Base-by-base conservation (phyloP, 2,329 filamentous ascomycete species). In the Penicillium janthinellum region DNA sequence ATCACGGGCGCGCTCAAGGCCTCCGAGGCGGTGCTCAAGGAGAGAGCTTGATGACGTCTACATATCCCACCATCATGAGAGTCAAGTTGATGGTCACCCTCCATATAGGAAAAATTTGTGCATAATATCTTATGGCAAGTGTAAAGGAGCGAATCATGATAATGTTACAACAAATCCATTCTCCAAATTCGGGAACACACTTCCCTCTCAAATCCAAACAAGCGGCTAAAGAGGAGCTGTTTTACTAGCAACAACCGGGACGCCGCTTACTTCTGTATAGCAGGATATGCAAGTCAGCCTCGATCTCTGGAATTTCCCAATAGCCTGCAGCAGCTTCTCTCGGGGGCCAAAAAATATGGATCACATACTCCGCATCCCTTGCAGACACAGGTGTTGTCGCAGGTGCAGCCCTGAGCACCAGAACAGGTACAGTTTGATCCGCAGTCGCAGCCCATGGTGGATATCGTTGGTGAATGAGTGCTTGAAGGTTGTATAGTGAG, bases 291-390 rank as follows among this genome's bases (percentile, higher is more conserved):
- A 37, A 22, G 56, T 66, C 49, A 64, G 63, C 39, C 22, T 47
- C 44, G 44, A 47, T 44, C 58, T 48, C 56, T 25, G 25, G 28
- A 38, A 59, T n/a, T 34, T 37, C n/a, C 35, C 15, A 42, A 12
- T 47, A 31, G 37, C n/a, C 11, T 25, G 20, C 25, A 15, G 22
- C 42, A 56, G 44, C 45, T 35, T 41, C 47, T n/a, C 37, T 41
- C 6, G 7, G 25, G 28, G 31, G 35, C 3, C 25, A 15, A 17
- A 47, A 52, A 48, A 31, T 11, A 20, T 37, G 17, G 50, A 42
- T 61, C 57, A 73, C 74, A 66, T 76, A 77, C 75, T 69, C 73
- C 73, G 64, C 75, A 77, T 67, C 70, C 68, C 69, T 74, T 72
- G 70, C 75, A 77, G 64, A 66, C 53, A 61, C 75, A 77, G 60